These are phyloP conservation scores for Pyricularia grisea DNA, from an alignment of 2,329 filamentous ascomycete species.

Conservation along the genomic window DNA sequence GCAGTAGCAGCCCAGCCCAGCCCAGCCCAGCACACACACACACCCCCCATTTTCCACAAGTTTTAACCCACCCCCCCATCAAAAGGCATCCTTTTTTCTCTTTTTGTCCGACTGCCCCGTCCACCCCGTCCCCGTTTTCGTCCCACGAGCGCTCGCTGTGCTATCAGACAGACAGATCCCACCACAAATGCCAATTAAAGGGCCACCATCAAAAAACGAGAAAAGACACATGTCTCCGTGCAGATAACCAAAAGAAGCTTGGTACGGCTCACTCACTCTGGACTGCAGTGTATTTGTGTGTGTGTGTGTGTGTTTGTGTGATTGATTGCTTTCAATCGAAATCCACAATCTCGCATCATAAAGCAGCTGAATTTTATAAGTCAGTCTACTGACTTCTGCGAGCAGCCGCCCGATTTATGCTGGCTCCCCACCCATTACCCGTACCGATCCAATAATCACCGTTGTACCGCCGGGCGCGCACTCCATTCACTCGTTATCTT, in stretches of 20 bases:
- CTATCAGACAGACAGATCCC: background rate
- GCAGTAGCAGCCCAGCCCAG: too few relatives aligned
- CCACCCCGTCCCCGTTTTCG: conserved; percentile 3
- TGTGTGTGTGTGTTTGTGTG: background rate
- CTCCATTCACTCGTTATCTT: conserved; percentile 8
- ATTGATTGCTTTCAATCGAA: background rate
- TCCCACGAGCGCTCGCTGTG: background rate
- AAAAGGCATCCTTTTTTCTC: conserved; percentile 6
- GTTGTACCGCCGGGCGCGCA: conserved; percentile 4
- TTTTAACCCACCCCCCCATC: conserved; percentile 9
- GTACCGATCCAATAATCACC: conserved; percentile 13
- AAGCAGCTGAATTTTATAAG: background rate
- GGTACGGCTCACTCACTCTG: background rate
- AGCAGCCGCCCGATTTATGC: background rate
- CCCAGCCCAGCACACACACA: too few relatives aligned
- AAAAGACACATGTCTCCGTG: background rate
- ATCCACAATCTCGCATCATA: background rate
- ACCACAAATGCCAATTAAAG: background rate
- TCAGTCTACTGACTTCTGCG: background rate
- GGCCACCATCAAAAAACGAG: background rate
- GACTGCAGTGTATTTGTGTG: background rate
- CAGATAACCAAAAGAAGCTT: background rate
- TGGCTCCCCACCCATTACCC: conserved; percentile 12
- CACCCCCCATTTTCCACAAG: background rate
- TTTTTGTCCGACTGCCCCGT: conserved; percentile 1